These are phyloP conservation scores for Clonostachys rhizophaga DNA, from an alignment of 2,329 filamentous ascomycete genomes.

Conservation along the genomic window DNA sequence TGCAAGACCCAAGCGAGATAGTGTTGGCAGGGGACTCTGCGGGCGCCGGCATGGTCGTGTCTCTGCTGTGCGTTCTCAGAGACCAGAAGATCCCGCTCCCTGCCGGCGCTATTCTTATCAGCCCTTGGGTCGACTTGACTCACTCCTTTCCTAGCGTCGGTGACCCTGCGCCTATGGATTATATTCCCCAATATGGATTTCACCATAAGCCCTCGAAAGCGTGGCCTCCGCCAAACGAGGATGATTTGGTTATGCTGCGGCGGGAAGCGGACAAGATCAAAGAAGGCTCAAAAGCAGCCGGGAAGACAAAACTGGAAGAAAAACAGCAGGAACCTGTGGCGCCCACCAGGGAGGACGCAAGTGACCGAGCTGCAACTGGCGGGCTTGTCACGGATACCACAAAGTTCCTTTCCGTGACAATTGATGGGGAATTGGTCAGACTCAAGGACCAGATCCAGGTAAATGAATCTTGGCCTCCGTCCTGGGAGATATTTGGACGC, in stretches of 20 bases:
- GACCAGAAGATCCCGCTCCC: conserved; percentile 82
- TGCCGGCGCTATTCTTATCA: conserved; percentile 85
- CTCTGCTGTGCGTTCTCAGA: conserved; percentile 72
- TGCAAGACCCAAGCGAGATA: conserved; percentile 76
- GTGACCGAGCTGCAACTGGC: conserved; percentile 4
- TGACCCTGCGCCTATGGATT: conserved; percentile 69
- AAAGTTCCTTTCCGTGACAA: conserved; percentile 54
- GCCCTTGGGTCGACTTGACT: conserved; percentile 92
- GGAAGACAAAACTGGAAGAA: conserved; percentile 11
- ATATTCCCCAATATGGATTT: conserved; percentile 84
- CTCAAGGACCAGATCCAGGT: conserved; percentile 93
- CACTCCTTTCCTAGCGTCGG: conserved; percentile 93
- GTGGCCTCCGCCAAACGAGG: conserved; percentile 89
- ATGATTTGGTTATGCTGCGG: conserved; percentile 58
- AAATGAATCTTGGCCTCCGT: conserved; percentile 5
- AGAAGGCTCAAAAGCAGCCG: conserved; percentile 4
- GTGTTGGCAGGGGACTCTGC: conserved; percentile 90
- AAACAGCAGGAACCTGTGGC: conserved; percentile 27
- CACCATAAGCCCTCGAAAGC: conserved; percentile 81
- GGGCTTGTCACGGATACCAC: conserved; percentile 17
- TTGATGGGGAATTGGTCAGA: conserved; percentile 66
- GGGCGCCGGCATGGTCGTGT: conserved; percentile 84
- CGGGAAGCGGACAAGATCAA: conserved; percentile 41
- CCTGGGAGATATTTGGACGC: background rate
- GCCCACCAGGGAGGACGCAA: conserved; percentile 8